Conservation (phyloP, 2,329 filamentous ascomycete species). For the Thermothelomyces thermophilus region DNA sequence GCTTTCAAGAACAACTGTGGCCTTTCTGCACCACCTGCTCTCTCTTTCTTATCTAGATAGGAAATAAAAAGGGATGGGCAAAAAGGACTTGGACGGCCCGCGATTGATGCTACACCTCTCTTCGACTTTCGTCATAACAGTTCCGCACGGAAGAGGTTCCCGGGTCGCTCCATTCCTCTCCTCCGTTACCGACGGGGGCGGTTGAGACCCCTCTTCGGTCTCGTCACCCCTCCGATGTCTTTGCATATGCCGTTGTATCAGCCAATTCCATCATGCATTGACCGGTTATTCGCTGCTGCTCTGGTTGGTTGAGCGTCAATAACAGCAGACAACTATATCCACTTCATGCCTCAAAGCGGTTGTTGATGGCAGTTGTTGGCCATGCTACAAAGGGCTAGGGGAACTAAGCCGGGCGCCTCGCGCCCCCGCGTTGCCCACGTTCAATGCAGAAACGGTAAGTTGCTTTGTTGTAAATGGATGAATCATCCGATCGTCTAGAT, state of each 20-base stretch:
- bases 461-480: conserved; percentile 4
- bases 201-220: conserved; percentile 4
- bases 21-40: too few species aligned
- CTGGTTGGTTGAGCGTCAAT: conserved; percentile 17
- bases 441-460: neutral
- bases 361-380: conserved; percentile 1
- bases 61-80: neutral
- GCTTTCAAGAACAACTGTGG: neutral
- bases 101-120: too few species aligned
- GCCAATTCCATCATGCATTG: conserved; percentile 19
- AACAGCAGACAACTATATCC: conserved; percentile 2
- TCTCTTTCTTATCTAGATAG: too few species aligned
- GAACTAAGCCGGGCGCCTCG: conserved; percentile 5
- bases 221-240: conserved; percentile 6
- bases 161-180: conserved; percentile 17
- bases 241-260: conserved; percentile 19
- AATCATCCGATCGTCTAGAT: neutral
- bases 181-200: conserved; percentile 16
- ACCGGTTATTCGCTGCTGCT: conserved; percentile 13
- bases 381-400: neutral
- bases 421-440: conserved; percentile 1
- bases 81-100: too few species aligned
- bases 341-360: neutral
- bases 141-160: conserved; percentile 20
- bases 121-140: neutral